Base-by-base conservation (phyloP, 495 filamentous ascomycete genomes). In the Apiosordaria backusii region DNA sequence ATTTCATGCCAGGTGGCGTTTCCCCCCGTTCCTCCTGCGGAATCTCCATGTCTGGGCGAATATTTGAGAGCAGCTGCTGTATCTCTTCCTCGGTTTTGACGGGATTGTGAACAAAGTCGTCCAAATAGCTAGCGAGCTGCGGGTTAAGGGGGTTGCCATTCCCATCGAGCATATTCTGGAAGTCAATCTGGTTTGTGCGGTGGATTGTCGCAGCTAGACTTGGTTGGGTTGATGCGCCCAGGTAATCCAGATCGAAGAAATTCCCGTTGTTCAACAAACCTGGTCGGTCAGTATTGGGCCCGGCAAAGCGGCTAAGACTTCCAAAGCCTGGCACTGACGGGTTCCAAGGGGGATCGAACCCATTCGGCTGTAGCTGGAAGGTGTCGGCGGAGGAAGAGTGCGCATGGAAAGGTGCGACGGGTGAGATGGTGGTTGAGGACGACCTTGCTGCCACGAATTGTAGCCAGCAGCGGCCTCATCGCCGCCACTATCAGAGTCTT, bases 1-100 rank as follows among this genome's bases (percentile, higher is more conserved):
- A 88, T n/a, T 78, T 85, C 74, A 97, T 84, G 3, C 84, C 88
- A 22, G 83, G 80, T 0, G 93, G 93, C 0, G 90, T 95, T n/a
- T 86, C 87, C 64, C 90, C 88, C 10, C 87, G 82, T 62, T 88
- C 82, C 64, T 87, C 83, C 24, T 80, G 79, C 0, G 88, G 84
- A 5, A 91, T 79, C 1, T 92, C 88, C 65, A 84, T 83, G 71
- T 92, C 91, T 16, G 90, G 88, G 29, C 88, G 85, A 64, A 93
- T 92, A 58, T 90, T 91, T 13, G 87, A 84, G 45, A 93, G 77
- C 15, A 93, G 72, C 9, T 85, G 78, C 65, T 88, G 85, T 60
- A 93, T 88, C 68, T 92, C 89, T 19, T 89, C 79, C 50, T 81
- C 74, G 2, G 83, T 86, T 62, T 87, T 84, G 23, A 82, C 82